Evolutionary conservation across 2,329 filamentous ascomycete genomes (phyloP), one percentile per base, ranked within the genome.

Genomic region (Cryphonectria naterciae): DNA sequence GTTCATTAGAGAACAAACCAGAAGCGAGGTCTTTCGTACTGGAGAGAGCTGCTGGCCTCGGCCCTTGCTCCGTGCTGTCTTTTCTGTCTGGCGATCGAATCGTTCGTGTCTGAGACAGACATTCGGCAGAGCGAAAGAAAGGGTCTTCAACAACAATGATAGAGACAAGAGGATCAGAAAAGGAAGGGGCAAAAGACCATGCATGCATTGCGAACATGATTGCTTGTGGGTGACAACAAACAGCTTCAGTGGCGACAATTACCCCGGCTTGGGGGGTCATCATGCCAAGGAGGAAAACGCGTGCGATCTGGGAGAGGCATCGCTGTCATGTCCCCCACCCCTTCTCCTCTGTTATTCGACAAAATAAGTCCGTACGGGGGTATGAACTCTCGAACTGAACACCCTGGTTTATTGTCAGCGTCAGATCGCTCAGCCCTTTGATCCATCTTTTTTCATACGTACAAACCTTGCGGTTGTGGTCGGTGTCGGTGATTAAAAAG

Each of bases 71-170:
- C 22, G 62, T 67, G 49, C 32, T 25, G 15, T 58, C 28, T 56
- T 22, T n/a, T 56, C 32, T 58, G 49, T n/a, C n/a, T 67, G 35
- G 46, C 52, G 37, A 60, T 68, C 69, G 66, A 67, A 62, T 64
- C 56, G 41, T 37, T 58, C 54, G 43, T 71, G 69, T 71, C 69
- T 71, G 52, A 71, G 69, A 71, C 69, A 71, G 35, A 28, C 43
- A 46, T 68, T 58, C 39, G 52, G 46, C 32, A 56, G 11, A 41
- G 60, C 10, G 25, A 13, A 39, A 10, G 37, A 37, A 37, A 28
- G 52, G 5, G 22, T 22, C 43, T 49, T 22, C 43, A 49, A 49
- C 6, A 19, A 49, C 46, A 49, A 49, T 22, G 22, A 49, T 32
- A 11, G 22, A 49, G 7, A 49, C 7, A 22, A 17, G 19, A 46